Conservation (phyloP, 441 rosid genomes). For the Gossypium gossypioides region DNA sequence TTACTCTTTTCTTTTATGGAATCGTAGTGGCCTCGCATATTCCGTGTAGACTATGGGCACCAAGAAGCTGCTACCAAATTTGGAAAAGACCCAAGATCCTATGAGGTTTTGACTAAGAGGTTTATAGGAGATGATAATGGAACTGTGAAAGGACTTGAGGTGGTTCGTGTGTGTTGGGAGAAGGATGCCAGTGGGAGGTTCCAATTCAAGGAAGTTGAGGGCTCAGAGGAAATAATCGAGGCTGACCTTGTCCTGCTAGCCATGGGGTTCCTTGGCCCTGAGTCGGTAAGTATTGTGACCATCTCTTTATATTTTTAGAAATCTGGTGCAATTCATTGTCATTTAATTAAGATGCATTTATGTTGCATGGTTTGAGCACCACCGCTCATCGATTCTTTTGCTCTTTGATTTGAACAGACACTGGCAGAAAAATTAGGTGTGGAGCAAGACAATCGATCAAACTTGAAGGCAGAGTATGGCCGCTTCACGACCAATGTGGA, state of each 20-base stretch:
- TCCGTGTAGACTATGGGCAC: constrained; percentile 96
- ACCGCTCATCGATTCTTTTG: neutral
- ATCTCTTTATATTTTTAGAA: neutral
- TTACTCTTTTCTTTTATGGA: constrained; percentile 8
- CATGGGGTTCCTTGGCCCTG: constrained; percentile 99
- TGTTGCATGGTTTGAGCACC: neutral
- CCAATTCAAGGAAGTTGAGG: constrained; percentile 81
- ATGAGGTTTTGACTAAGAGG: constrained; percentile 83
- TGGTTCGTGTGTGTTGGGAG: constrained; percentile 73
- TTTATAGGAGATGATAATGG: constrained; percentile 90
- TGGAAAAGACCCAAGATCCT: constrained; percentile 90
- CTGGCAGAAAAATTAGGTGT: constrained; percentile 82
- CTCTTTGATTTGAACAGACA: constrained; percentile 34
- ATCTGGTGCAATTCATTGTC: neutral
- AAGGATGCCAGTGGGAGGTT: constrained; percentile 84
- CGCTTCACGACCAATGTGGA: constrained; percentile 78
- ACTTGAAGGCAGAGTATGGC: constrained; percentile 95
- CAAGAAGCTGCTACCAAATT: constrained; percentile 89
- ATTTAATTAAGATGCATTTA: neutral
- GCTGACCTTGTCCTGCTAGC: constrained; percentile 91
- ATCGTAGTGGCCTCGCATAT: constrained; percentile 90
- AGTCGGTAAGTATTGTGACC: constrained; percentile 44
- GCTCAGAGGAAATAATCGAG: constrained; percentile 72
- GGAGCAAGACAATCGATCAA: constrained; percentile 76
- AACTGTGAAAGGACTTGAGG: constrained; percentile 73